A percentile compares a stretch with the other conserved stretches of the same genome.
Evolutionary conservation across 768 basidiomycete species (phyloP).

Genomic region (Lepiota venenata): DNA sequence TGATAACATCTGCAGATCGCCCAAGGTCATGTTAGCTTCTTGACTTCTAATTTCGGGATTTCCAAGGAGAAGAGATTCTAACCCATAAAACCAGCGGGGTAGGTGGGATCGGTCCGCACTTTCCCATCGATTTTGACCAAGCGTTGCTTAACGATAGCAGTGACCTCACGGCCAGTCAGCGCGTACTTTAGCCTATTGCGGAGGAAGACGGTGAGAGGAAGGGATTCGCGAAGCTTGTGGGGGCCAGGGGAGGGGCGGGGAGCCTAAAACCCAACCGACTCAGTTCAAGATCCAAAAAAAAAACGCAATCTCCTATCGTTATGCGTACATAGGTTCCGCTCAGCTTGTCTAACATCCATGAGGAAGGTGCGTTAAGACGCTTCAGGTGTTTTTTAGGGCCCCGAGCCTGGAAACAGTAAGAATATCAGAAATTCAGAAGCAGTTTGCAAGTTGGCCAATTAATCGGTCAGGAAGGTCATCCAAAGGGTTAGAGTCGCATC

Average conservation of each 20-base stretch:
- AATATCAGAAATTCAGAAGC: conserved; percentile 23
- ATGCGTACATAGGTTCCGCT: conserved; percentile 82
- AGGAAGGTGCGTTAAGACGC: conserved; percentile 93
- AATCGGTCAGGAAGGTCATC: conserved; percentile 34
- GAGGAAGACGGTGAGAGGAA: conserved; percentile 96
- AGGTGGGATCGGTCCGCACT: conserved; percentile 96
- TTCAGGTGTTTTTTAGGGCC: conserved; percentile 99
- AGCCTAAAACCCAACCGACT: conserved; percentile 49
- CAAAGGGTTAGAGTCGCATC: conserved; percentile 31
- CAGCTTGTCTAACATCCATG: conserved; percentile 99
- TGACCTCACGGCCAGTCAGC: conserved; percentile 93
- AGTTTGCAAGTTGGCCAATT: conserved; percentile 11
- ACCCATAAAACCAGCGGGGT: conserved; percentile 98
- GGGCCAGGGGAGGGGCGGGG: conserved; percentile 97
- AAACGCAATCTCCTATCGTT: neutral
- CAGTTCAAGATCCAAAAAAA: conserved; percentile 9
- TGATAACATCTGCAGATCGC: conserved; percentile 73
- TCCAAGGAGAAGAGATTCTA: conserved; percentile 24
- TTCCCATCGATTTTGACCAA: conserved; percentile 98
- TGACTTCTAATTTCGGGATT: neutral
- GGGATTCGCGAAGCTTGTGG: conserved; percentile 98
- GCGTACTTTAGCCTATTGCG: conserved; percentile 99
- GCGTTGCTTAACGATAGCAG: conserved; percentile 91
- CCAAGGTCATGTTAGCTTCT: neutral
- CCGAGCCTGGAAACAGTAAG: conserved; percentile 60